Conservation (phyloP, 2,329 filamentous ascomycete genomes). For the Paraphaeosphaeria minitans region DNA sequence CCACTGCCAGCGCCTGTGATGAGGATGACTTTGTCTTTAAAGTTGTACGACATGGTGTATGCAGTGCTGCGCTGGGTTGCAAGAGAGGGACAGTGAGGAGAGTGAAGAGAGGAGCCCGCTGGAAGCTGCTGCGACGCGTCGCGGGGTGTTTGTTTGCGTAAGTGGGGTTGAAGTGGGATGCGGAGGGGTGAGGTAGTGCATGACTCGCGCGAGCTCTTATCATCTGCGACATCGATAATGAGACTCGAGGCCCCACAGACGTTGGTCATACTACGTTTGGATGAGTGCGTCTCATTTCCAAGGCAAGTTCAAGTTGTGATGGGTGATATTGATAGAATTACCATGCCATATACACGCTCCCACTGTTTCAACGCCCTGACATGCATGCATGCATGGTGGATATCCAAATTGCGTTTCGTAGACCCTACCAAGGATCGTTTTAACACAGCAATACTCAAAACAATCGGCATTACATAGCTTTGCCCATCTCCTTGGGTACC, state of each 20-base stretch:
- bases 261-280: background rate
- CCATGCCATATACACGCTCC: background rate
- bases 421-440: background rate
- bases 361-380: background rate
- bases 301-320: background rate
- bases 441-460: background rate
- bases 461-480: conserved; percentile 24
- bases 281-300: background rate
- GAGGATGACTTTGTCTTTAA: conserved; percentile 36
- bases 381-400: conserved; percentile 6
- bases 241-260: no score
- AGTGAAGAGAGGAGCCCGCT: background rate
- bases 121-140: background rate
- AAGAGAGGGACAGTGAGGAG: background rate
- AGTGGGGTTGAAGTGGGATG: conserved; percentile 46
- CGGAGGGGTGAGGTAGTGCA: conserved; percentile 14
- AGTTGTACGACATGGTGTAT: conserved; percentile 30
- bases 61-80: background rate
- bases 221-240: conserved; percentile 1
- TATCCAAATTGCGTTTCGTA: background rate
- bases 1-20: conserved; percentile 49
- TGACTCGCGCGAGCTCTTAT: conserved; percentile 33
- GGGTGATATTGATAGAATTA: background rate
- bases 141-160: conserved; percentile 20
- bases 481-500: background rate